A percentile compares a stretch with the other conserved stretches of the same genome.
Evolutionary conservation across 257 asterid genomes (phyloP).

Genomic region (Penstemon barbatus): DNA sequence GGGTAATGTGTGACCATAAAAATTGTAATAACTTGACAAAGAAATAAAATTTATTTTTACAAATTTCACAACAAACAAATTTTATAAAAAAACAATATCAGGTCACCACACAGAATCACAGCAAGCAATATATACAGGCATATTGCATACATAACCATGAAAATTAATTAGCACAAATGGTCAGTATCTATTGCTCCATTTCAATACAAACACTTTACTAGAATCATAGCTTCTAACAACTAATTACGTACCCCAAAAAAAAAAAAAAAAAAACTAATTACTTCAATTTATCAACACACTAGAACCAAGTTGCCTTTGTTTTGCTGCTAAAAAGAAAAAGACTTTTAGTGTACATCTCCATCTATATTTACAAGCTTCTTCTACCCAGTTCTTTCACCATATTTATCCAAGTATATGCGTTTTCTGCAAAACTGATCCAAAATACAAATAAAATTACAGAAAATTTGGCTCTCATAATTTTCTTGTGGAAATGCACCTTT

Average conservation of each 20-base stretch:
- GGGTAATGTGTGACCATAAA: no score
- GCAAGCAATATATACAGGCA: no score
- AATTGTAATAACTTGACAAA: no score
- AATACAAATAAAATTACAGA: background rate
- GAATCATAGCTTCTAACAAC: conserved; percentile 12
- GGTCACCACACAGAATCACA: no score
- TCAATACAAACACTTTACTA: conserved; percentile 21
- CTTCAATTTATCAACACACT: conserved; percentile 28
- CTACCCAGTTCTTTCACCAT: conserved; percentile 25
- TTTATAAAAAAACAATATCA: no score
- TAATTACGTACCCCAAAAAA: no score
- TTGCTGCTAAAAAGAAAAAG: conserved; percentile 7
- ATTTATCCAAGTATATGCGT: background rate
- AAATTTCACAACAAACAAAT: no score
- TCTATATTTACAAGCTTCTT: conserved; percentile 46
- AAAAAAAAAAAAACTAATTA: background rate
- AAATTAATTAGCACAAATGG: background rate
- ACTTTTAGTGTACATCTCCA: conserved; percentile 27
- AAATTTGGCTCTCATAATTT: background rate
- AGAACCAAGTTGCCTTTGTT: conserved; percentile 22
- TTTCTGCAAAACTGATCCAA: conserved; percentile 28
- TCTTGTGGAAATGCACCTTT: no score
- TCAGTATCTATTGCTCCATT: conserved; percentile 15
- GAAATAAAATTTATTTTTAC: no score
- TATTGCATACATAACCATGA: no score